Evolutionary conservation across 176 grass and related monocot species (phyloP).

Genomic region (Zoysia japonica): DNA sequence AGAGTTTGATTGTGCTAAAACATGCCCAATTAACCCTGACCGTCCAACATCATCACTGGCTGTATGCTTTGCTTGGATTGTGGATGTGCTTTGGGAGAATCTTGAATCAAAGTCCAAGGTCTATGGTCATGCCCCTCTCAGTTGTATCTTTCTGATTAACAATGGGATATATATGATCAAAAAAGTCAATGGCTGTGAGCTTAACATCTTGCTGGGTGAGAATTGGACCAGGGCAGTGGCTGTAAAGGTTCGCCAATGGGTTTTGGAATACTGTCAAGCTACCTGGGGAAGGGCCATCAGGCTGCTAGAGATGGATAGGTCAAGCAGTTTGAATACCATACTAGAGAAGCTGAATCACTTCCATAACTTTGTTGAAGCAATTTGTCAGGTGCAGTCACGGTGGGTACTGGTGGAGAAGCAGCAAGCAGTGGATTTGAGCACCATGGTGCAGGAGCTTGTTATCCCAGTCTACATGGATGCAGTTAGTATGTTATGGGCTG

Average conservation of each 20-base stretch:
- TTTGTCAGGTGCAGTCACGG: conserved; percentile 44
- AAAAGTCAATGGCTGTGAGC: conserved; percentile 45
- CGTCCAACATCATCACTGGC: conserved; percentile 44
- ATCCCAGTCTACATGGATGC: conserved; percentile 46
- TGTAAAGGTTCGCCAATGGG: conserved; percentile 45
- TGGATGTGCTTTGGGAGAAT: conserved; percentile 50
- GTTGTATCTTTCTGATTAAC: conserved; percentile 51
- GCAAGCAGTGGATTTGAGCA: conserved; percentile 44
- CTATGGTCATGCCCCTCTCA: conserved; percentile 42
- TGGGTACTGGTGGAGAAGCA: conserved; percentile 52
- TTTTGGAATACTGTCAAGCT: conserved; percentile 33
- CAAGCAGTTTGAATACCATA: conserved; percentile 34
- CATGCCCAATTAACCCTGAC: conserved; percentile 34
- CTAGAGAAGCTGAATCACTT: conserved; percentile 44
- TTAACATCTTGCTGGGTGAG: conserved; percentile 49
- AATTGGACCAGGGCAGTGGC: conserved; percentile 38
- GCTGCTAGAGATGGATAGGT: conserved; percentile 36
- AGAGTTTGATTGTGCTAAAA: conserved; percentile 26
- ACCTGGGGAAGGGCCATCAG: conserved; percentile 47
- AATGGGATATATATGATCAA: conserved; percentile 47
- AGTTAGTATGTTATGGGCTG: conserved; percentile 20
- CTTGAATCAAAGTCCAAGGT: conserved; percentile 50
- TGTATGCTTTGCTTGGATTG: conserved; percentile 41
- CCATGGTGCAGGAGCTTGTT: conserved; percentile 37
- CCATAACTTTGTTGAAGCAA: conserved; percentile 43